Base-by-base conservation (phyloP, 495 filamentous ascomycete species). In the Penicillium cinerascens region DNA sequence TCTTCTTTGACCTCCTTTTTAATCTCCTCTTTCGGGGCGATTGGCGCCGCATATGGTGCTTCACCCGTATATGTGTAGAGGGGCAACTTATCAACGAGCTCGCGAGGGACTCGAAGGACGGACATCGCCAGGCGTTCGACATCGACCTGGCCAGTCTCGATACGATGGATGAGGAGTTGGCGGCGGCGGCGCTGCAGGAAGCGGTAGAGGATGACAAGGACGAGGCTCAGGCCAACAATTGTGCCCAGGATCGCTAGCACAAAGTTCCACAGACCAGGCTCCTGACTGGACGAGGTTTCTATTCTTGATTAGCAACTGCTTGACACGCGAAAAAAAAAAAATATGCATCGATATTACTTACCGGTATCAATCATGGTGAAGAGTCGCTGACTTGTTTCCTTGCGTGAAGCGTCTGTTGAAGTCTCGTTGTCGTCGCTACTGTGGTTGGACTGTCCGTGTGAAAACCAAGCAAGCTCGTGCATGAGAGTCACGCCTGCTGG, bases 241-340 rank as follows among this genome's bases (percentile, higher is more conserved):
- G 90, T 82, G 6, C 77, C 90, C n/a, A 91, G 58, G 37, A 95
- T 86, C 44, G 91, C 84, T 22, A 95, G 74, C 38, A 92, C 71
- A 57, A 95, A 92, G 1, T 87, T 79, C 92, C 92, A 97, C 1
- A 95, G 75, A 25, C 79, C 84, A 1, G 86, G 86, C 9, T 88
- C 43, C 42, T 50, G 59, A 17, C 17, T 16, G 33, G 39, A 22
- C 13, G 41, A 18, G 6, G 17, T 41, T 42, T 50, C 47, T 50
- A 41, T 13, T 33, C 17, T 42, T 9, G 13, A 8, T 50, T 42
- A 50, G 39, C 6, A 18, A 18, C 26, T 36, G 29, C 1, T 33
- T 33, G 10, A 33, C 13, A 33, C 29, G 11, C 1, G n/a, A n/a
- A n/a, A n/a, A n/a, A n/a, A n/a, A n/a, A n/a, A 33, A 13, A 1